Evolutionary conservation across 1,284 basidiomycete genomes (phyloP).

Genomic region (Boletus coffeatus): DNA sequence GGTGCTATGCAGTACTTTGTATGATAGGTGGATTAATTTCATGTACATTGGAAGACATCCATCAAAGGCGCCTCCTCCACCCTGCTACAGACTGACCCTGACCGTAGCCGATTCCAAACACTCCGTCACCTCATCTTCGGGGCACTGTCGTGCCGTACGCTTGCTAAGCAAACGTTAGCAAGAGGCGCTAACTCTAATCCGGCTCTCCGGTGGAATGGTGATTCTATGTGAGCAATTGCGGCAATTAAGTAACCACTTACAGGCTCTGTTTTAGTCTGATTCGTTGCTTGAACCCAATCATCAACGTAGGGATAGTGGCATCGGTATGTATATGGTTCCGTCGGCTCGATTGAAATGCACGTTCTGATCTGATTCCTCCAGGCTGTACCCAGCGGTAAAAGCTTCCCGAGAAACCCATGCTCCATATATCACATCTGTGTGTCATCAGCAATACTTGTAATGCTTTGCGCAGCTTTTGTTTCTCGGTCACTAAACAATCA

Average conservation of each 20-base stretch:
- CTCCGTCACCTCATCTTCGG: not conserved
- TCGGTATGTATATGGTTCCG: not conserved
- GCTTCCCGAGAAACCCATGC: not conserved
- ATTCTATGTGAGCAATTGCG: not conserved
- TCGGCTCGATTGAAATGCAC: not conserved
- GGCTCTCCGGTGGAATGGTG: not conserved
- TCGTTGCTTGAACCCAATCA: not conserved
- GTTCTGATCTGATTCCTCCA: not conserved
- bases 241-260: not conserved
- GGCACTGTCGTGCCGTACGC: not conserved
- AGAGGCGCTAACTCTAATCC: not conserved
- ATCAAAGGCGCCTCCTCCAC: not conserved
- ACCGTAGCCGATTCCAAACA: not conserved
- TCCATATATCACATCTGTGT: not conserved
- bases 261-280: not conserved
- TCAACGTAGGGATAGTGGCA: not conserved
- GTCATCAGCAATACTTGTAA: not conserved
- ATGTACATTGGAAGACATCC: conserved; percentile 1
- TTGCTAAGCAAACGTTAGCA: not conserved
- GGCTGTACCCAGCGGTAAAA: not conserved
- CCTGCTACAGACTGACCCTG: not conserved
- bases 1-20: conserved; percentile 32
- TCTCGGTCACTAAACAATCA: not conserved
- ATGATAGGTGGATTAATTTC: conserved; percentile 18
- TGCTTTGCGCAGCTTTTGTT: not conserved